phyloP scores from a whole-genome alignment of 2,329 filamentous ascomycete species.

The Lecanicillium sp. region DNA sequence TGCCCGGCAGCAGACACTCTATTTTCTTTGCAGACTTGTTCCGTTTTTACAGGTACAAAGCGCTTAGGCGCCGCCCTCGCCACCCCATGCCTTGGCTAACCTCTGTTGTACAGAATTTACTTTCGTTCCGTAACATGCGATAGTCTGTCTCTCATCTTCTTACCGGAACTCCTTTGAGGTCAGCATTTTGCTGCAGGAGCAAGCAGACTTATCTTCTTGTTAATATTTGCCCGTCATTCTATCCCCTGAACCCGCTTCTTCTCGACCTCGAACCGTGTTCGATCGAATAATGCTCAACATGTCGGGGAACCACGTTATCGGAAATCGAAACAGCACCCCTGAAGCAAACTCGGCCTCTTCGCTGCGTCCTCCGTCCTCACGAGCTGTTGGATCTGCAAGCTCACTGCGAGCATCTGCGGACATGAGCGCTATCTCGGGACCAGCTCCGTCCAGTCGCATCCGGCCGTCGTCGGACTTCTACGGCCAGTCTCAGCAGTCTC shows the following conservation, averaged over 20 bases:
- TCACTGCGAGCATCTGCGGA: constrained; percentile 93
- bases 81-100: constrained; percentile 18
- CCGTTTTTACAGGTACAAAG: constrained; percentile 24
- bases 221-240: constrained; percentile 20
- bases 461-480: constrained; percentile 95
- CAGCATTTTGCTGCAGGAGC: constrained; percentile 80
- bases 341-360: constrained; percentile 78
- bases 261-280: constrained; percentile 7
- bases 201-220: constrained; percentile 21
- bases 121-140: constrained; percentile 27
- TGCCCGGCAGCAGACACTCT: constrained; percentile 35
- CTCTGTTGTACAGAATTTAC: constrained; percentile 18
- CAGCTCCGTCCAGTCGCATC: constrained; percentile 70
- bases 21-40: constrained; percentile 25
- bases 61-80: constrained; percentile 7
- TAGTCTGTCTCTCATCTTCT: constrained; percentile 24
- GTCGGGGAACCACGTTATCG: constrained; percentile 63
- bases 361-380: constrained; percentile 74
- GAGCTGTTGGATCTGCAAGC: constrained; percentile 70
- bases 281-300: constrained; percentile 48
- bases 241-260: constrained; percentile 17
- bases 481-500: constrained; percentile 65
- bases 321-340: constrained; percentile 95
- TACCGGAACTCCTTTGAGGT: constrained; percentile 63
- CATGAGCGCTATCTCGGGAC: constrained; percentile 72